A percentile compares a stretch with the other conserved stretches of the same genome.
phyloP scores from a whole-genome alignment of 2,329 filamentous ascomycete species.

The Colletotrichum chrysophilum region DNA sequence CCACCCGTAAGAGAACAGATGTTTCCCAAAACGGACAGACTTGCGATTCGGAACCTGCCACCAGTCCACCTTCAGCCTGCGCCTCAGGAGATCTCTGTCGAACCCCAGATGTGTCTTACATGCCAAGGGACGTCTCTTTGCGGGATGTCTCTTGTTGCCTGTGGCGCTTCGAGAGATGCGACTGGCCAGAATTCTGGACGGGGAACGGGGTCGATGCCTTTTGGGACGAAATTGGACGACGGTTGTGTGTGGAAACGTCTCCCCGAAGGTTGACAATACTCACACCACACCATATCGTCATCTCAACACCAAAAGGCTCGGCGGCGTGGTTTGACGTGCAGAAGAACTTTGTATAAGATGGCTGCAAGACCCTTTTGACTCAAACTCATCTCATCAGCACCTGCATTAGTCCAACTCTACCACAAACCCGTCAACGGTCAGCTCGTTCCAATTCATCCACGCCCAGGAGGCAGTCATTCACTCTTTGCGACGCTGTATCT shows the following conservation, averaged over 20 bases:
- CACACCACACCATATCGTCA: not conserved
- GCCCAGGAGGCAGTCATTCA: conserved; percentile 19
- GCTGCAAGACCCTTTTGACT: not conserved
- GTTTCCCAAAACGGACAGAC: conserved; percentile 22
- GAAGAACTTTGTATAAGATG: conserved; percentile 14
- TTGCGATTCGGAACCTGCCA: conserved; percentile 13
- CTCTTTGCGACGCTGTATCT: not conserved
- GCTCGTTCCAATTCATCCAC: not conserved
- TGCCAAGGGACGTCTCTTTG: not conserved
- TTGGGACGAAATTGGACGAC: not conserved
- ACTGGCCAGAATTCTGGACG: not conserved
- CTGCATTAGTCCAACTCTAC: not conserved
- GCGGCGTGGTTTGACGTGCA: not conserved
- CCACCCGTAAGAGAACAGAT: not conserved
- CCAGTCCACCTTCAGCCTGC: not conserved
- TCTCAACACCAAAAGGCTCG: not conserved
- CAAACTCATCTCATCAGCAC: conserved; percentile 1
- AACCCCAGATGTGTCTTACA: conserved; percentile 5
- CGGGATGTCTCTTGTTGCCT: not conserved
- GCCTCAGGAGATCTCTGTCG: not conserved
- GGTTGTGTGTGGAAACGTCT: not conserved
- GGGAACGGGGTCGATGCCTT: not conserved
- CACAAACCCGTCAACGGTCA: not conserved
- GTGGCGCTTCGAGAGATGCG: not conserved
- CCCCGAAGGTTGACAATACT: not conserved